Evolutionary conservation across 768 basidiomycete genomes (phyloP), one percentile per base, ranked within the genome.

Genomic region (Pleurotus salmoneostramineus): DNA sequence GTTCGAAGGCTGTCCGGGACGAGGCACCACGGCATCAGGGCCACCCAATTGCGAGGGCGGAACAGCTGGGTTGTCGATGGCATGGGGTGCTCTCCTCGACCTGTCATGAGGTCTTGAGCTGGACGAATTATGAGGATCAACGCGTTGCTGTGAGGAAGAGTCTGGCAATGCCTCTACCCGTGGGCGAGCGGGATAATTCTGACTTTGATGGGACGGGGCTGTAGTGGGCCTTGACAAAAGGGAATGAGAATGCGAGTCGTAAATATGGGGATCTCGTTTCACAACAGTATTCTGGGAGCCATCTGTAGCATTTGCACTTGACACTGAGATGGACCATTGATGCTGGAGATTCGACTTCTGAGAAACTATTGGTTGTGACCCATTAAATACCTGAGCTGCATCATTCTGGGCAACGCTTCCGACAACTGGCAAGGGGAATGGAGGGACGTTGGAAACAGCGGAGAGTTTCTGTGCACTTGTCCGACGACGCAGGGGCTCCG

Each of bases 271-370:
- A 27, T 27, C 21, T 40, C 37, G 40, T 31, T 55, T 55, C 10
- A 40, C 43, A 11, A 55, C n/a, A 12, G 40, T 55, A 14, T n/a
- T 43, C n/a, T 55, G 52, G 21, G 40, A 55, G 14, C 52, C 52
- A 55, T 55, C 52, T 5, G 52, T 43, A 40, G 52, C 52, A 40
- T 36, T 40, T 6, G 52, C 52, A 31, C 52, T 55, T 14, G 52
- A 49, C 8, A 34, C 48, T 31, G 48, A 55, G 31, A 27, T 43
- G 10, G 52, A 55, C 52, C 52, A 55, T 43, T 55, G 52, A 14
- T 35, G 37, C n/a, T 55, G 52, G 11, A 55, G 27, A 15, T 42
- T 55, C 11, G 52, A n/a, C 43, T 17, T n/a, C 35, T 55, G 31
- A 31, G 50, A 33, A 52, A 6, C 15, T 10, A 35, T 21, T 7